Conservation (phyloP, 2,329 filamentous ascomycete species). For the Aureobasidium sp. region DNA sequence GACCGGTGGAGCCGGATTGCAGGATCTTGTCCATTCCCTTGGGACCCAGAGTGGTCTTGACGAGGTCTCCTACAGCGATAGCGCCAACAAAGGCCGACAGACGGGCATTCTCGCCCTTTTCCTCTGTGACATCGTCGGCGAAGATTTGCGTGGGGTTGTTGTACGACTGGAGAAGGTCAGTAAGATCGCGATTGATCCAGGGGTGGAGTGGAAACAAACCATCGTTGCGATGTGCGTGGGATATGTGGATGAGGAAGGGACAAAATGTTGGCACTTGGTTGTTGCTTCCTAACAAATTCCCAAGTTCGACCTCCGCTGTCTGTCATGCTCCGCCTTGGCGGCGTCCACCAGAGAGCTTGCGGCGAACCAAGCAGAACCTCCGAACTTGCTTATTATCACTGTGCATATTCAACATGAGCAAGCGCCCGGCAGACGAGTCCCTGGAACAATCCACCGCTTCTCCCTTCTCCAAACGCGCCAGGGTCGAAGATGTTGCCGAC, state of each 20-base stretch:
- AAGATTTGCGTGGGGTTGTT: constrained; percentile 93
- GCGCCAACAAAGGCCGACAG: constrained; percentile 94
- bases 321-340: background rate
- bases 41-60: constrained; percentile 93
- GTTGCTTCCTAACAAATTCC: constrained; percentile 1
- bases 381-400: background rate
- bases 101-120: constrained; percentile 98
- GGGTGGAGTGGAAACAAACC: background rate
- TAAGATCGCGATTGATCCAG: background rate
- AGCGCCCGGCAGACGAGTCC: constrained; percentile 37
- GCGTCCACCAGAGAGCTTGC: constrained; percentile 2
- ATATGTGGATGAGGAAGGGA: background rate
- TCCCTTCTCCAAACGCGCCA: constrained; percentile 39
- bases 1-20: constrained; percentile 88
- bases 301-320: background rate
- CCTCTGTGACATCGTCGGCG: constrained; percentile 90
- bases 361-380: background rate
- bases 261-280: background rate
- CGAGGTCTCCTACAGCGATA: constrained; percentile 93
- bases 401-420: constrained; percentile 27
- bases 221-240: constrained; percentile 11
- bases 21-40: constrained; percentile 99
- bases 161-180: constrained; percentile 24
- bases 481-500: constrained; percentile 35
- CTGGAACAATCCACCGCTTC: constrained; percentile 35